phyloP scores from a whole-genome alignment of 2,329 filamentous ascomycete genomes.

The Fusarium circinatum region DNA sequence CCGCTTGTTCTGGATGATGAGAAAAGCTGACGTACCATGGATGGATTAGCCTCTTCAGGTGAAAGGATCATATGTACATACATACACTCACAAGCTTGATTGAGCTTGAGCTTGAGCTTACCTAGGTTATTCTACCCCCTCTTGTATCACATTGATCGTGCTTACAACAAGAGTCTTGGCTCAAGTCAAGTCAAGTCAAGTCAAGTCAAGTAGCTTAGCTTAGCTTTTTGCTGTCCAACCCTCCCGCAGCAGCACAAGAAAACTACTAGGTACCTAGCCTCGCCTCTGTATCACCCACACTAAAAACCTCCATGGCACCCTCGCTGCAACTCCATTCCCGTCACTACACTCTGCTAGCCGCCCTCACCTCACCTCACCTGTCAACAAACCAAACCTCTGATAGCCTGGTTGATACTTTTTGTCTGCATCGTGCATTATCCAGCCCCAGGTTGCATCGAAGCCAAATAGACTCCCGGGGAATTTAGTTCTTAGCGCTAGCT shows the following conservation, averaged over 20 bases:
- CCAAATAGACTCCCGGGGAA: slow-evolving; percentile 25
- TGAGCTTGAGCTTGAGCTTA: neutral
- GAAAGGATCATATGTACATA: neutral
- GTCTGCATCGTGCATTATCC: slow-evolving; percentile 1
- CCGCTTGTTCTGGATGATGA: neutral
- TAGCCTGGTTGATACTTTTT: neutral
- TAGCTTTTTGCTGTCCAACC: neutral
- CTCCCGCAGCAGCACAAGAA: slow-evolving; percentile 1
- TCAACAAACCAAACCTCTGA: neutral
- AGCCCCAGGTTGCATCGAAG: slow-evolving; percentile 17
- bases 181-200: neutral
- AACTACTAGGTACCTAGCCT: neutral
- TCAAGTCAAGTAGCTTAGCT: neutral
- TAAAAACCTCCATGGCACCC: neutral
- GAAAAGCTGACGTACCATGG: neutral
- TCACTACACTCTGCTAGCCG: slow-evolving; percentile 33
- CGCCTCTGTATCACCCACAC: slow-evolving; percentile 35
- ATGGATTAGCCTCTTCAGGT: neutral
- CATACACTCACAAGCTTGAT: neutral
- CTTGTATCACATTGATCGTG: slow-evolving; percentile 20
- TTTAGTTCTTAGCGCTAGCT: slow-evolving; percentile 30
- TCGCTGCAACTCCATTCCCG: slow-evolving; percentile 7
- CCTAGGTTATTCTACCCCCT: neutral
- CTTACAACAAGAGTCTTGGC: slow-evolving; percentile 2
- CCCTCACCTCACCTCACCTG: neutral